Evolutionary conservation across 1,284 basidiomycete species (phyloP), one percentile per base, ranked within the genome.

Genomic region (Melanopsichium pennsylvanicum): DNA sequence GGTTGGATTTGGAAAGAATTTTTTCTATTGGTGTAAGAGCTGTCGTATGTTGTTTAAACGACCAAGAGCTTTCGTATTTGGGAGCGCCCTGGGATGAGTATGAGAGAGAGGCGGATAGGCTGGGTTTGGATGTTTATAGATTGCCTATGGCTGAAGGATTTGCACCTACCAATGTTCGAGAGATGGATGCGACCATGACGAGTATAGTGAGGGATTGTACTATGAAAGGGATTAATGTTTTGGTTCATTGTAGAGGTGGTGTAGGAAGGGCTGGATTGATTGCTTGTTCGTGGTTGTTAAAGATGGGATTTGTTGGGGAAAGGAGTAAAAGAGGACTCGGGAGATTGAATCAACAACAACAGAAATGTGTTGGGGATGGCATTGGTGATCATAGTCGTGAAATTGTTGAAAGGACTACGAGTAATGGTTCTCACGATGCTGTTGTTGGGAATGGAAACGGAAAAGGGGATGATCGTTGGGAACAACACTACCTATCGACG

Each of bases 241-340:
- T 97, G 6, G 90, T 90, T 6, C 95, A 97, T 75, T 98, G 95
- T 80, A 87, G 95, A 22, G 95, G 94, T 29, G 95, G 95, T 6
- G 90, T 98, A 5, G 95, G 95, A 1, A 87, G 95, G 22, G 95
- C 95, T 0, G 94, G 94, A 1, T 85, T 97, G 34, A 86, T 97
- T 29, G 94, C 94, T 1, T 92, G 90, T 73, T 90, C 90, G 68
- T 97, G 95, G 95, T 86, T 92, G 78, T 84, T 96, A 61, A 94
- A 92, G 81, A 88, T 97, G 74, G 94, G 94, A 5, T 85, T 97
- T 33, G 83, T 85, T 10, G 59, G 52, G 4, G 43, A 63, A 5
- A 22, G 34, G 34, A 41, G 27, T 10, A 35, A 18, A 36, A 21
- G 33, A 1, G 38, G 21, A 5, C 10, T 41, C 22, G 26, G 10